Base-by-base conservation (phyloP, 2,329 filamentous ascomycete species). In the Ceratocystis variospora region DNA sequence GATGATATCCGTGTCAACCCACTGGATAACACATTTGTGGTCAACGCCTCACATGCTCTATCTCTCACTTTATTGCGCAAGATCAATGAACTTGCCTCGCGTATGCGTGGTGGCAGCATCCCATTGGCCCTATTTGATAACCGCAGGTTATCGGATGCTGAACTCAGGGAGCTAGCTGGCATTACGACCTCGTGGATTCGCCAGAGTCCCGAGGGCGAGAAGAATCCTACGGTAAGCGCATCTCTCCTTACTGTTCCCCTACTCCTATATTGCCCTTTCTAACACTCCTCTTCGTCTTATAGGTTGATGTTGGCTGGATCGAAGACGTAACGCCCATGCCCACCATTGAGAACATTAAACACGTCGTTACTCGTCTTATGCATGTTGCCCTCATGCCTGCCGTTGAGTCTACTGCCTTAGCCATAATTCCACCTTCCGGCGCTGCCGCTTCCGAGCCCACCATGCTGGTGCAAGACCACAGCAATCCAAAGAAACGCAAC, bases 31-130 rank as follows among this genome's bases (percentile, higher is more conserved):
- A 61, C 12, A 5, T 59, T 70, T 8, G 53, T 48, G 19, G 68
- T 70, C 61, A 61, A 48, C 8, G 65, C 69, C 17, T 64, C 68
- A 2, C 63, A 66, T 44, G 66, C 68, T 17, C 59, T 66, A 31
- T 66, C 62, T 19, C 25, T 68, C 25, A 70, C 72, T 2, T 70
- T 77, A 31, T 71, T 79, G n/a, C 72, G 74, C 5, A 73, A 76
- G 2, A 70, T 78, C 1, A 71, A 77, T 63, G 68, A 72, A 6
- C 70, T 73, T 10, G 66, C 75, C 0, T 69, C 70, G 28, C 70
- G 68, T 15, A 70, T 76, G 10, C 68, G 69, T 7, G 71, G 70
- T 7, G 70, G 71, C 15, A 70, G 67, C 0, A 67, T 77, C 5
- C 71, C 75, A 1, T 66, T 73, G 12, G 37, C 66, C 4, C 33